Base-by-base conservation (phyloP, 169 alveolate species). In the Cytauxzoon felis region DNA sequence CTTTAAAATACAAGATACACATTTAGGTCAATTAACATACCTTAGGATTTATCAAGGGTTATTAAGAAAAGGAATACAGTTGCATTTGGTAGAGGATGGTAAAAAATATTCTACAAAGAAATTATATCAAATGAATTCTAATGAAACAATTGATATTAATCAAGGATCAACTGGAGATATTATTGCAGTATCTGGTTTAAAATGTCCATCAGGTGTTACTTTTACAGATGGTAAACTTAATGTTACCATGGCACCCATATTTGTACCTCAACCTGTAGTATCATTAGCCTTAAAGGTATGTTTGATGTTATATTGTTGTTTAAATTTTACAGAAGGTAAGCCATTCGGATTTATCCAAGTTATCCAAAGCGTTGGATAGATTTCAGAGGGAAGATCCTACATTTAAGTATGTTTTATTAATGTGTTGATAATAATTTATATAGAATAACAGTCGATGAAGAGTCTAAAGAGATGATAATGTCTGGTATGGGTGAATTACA, bases 401-500 rank as follows among this genome's bases (percentile, higher is more conserved):
- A 2, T 95, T 95, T 71, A 79, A 88, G n/a, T n/a, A n/a, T n/a
- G n/a, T n/a, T n/a, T n/a, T n/a, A n/a, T n/a, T n/a, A n/a, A n/a
- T n/a, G n/a, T n/a, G n/a, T n/a, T n/a, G n/a, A n/a, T n/a, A n/a
- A n/a, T n/a, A n/a, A n/a, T n/a, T n/a, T n/a, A n/a, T n/a, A n/a
- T n/a, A n/a, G n/a, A 58, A 93, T 93, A 8, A 66, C 78, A 11
- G 68, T 87, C 36, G 96, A 95, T 78, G 89, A 80, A 51, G 98
- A 95, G 87, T 83, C 95, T 58, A 91, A 92, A 49, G 98, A 93
- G 81, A 91, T 91, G 30, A 68, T 94, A 42, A 82, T 93, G 71
- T 87, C 95, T 52, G 98, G 98, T 23, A 93, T 95, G 95, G 98
- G 98, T 27, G 98, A 95, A 82, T 81, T 95, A 58, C 98, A 95